A percentile compares a stretch with the other conserved stretches of the same genome.
Evolutionary conservation across 75 land plant genomes (phyloP).

Genomic region (Pseudotsuga menziesii): DNA sequence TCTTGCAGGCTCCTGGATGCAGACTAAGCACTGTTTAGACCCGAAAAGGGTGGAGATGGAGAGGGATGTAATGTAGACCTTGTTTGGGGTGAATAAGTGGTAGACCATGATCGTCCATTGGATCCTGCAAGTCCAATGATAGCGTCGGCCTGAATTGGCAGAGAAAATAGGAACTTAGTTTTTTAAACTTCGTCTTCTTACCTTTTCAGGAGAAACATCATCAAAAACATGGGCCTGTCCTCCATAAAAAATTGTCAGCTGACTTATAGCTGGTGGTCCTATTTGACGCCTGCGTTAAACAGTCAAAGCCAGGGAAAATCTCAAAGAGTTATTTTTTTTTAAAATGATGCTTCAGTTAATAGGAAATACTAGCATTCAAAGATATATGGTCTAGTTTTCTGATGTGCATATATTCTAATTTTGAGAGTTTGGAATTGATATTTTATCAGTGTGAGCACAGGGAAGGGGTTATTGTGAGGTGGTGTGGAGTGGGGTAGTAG

Average conservation of each 20-base stretch:
- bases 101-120: constrained; percentile 43
- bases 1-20: constrained; percentile 4
- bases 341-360: too few relatives aligned
- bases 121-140: constrained; percentile 42
- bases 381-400: neutral
- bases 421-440: neutral
- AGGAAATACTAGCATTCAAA: neutral
- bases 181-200: constrained; percentile 3
- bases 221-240: constrained; percentile 61
- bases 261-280: constrained; percentile 28
- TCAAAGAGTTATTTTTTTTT: too few relatives aligned
- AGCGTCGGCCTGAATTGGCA: constrained; percentile 15
- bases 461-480: neutral
- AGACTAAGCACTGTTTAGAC: neutral
- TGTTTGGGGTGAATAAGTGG: constrained; percentile 35
- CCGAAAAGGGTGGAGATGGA: constrained; percentile 10
- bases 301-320: neutral
- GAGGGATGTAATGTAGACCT: constrained; percentile 20
- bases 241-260: constrained; percentile 53
- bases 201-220: constrained; percentile 52
- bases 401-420: neutral
- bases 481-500: too few relatives aligned
- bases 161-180: neutral
- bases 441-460: neutral
- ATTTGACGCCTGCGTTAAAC: constrained; percentile 6